Percentiles rank a stretch among this genome's conserved stretches.
Conservation (phyloP, 148 eudicot species). For the Amaranthus hypochondriacus region DNA sequence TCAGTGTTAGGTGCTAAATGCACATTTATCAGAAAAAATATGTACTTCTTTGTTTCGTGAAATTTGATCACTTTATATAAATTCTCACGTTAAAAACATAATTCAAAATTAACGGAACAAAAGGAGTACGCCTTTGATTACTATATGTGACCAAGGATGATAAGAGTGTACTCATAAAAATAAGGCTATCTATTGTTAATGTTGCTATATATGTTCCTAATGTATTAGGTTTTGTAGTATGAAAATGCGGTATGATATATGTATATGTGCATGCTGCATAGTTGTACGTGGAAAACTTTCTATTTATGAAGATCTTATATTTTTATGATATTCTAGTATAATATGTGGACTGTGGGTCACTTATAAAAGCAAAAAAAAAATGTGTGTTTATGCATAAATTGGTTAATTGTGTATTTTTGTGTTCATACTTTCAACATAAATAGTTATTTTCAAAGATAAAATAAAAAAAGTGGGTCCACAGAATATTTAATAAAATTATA, state of each 20-base stretch:
- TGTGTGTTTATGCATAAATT: too few species aligned
- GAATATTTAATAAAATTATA: too few species aligned
- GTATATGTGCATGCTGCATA: slow-evolving; percentile 10
- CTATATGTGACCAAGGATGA: slow-evolving; percentile 14
- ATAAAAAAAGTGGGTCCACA: too few species aligned
- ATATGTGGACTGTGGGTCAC: too few species aligned
- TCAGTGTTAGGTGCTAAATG: slow-evolving; percentile 27
- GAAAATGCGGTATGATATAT: not conserved
- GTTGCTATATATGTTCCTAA: not conserved
- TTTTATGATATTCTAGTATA: too few species aligned
- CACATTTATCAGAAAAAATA: not conserved
- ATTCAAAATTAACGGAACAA: too few species aligned
- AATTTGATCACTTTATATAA: not conserved
- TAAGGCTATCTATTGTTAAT: not conserved
- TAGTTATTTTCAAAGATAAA: too few species aligned
- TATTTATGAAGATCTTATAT: too few species aligned
- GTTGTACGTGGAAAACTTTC: not conserved
- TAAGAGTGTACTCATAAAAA: slow-evolving; percentile 4
- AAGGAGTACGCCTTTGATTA: slow-evolving; percentile 12
- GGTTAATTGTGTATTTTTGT: too few species aligned
- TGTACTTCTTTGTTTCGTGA: not conserved
- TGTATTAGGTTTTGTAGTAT: not conserved
- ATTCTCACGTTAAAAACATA: not conserved
- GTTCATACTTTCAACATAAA: too few species aligned
- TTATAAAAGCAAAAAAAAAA: too few species aligned